These are phyloP conservation scores for Ophiostoma perfectum DNA, from an alignment of 2,329 filamentous ascomycete species.

Conservation along the genomic window DNA sequence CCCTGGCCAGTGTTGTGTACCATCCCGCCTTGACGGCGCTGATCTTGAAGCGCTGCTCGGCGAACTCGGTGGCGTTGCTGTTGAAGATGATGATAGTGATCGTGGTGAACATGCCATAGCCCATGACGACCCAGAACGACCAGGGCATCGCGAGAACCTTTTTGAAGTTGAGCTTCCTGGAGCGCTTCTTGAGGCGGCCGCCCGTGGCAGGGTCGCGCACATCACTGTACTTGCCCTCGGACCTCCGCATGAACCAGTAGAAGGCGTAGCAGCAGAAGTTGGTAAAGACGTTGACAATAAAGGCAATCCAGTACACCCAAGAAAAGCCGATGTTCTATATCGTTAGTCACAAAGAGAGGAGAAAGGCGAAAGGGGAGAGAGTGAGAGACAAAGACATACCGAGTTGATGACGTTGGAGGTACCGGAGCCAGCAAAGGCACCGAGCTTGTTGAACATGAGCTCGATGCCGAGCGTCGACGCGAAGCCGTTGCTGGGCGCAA, in stretches of 20 bases:
- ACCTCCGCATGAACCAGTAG: conserved; percentile 3
- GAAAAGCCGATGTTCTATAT: conserved; percentile 45
- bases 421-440: conserved; percentile 52
- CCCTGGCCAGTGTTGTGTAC: conserved; percentile 54
- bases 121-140: conserved; percentile 52
- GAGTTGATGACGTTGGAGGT: conserved; percentile 26
- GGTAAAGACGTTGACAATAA: conserved; percentile 47
- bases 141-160: conserved; percentile 56
- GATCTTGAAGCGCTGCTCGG: conserved; percentile 54
- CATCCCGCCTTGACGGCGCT: conserved; percentile 52
- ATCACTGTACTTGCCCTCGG: conserved; percentile 36
- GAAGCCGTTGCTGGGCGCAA: conserved; percentile 56
- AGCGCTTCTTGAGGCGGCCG: conserved; percentile 55
- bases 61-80: conserved; percentile 54
- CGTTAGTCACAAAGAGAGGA: conserved; percentile 46
- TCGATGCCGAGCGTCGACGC: conserved; percentile 57
- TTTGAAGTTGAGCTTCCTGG: conserved; percentile 49
- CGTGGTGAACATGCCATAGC: conserved; percentile 18
- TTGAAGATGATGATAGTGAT: conserved; percentile 38
- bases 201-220: conserved; percentile 52
- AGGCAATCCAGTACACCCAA: conserved; percentile 58
- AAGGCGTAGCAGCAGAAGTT: conserved; percentile 36
- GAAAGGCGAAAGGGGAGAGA: not conserved
- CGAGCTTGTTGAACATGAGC: conserved; percentile 56
- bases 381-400: not conserved